Conservation (phyloP, 108 stramenopile genomes). For the Nitzschia sp. region DNA sequence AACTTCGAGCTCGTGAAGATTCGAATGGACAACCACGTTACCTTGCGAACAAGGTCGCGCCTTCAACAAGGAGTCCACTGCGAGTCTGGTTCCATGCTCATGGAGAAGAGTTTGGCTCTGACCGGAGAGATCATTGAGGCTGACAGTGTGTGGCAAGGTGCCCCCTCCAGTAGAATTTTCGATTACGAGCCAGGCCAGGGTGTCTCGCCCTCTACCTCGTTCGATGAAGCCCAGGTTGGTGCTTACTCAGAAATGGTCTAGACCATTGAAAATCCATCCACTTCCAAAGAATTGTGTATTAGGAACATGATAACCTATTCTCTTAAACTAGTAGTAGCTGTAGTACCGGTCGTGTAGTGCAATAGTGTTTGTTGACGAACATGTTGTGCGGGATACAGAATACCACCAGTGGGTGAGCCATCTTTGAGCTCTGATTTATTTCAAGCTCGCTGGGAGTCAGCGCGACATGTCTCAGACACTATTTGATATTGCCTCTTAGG, state of each 20-base stretch:
- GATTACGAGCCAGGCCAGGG: conserved; percentile 13
- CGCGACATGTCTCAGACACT: too few relatives aligned
- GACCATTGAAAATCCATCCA: neutral
- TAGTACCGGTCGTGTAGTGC: too few relatives aligned
- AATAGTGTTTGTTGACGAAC: too few relatives aligned
- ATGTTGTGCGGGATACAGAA: too few relatives aligned
- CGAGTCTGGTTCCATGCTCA: conserved; percentile 50
- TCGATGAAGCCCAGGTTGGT: neutral
- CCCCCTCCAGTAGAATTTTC: conserved; percentile 41
- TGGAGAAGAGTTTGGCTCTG: conserved; percentile 62
- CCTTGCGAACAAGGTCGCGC: conserved; percentile 43
- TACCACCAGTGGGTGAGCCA: too few relatives aligned
- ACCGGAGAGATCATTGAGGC: conserved; percentile 64
- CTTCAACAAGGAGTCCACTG: conserved; percentile 52
- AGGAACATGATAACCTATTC: too few relatives aligned
- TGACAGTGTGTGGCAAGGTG: conserved; percentile 64
- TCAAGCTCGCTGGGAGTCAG: too few relatives aligned
- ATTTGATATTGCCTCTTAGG: too few relatives aligned
- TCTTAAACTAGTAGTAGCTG: too few relatives aligned
- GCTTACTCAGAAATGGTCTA: conserved; percentile 7
- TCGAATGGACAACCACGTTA: conserved; percentile 40
- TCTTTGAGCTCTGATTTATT: too few relatives aligned
- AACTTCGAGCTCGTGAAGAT: conserved; percentile 54
- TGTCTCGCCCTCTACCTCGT: conserved; percentile 1
- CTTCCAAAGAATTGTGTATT: too few relatives aligned